phyloP scores from a whole-genome alignment of 371 early-diverging fungal species.

The Mucor racemosus region DNA sequence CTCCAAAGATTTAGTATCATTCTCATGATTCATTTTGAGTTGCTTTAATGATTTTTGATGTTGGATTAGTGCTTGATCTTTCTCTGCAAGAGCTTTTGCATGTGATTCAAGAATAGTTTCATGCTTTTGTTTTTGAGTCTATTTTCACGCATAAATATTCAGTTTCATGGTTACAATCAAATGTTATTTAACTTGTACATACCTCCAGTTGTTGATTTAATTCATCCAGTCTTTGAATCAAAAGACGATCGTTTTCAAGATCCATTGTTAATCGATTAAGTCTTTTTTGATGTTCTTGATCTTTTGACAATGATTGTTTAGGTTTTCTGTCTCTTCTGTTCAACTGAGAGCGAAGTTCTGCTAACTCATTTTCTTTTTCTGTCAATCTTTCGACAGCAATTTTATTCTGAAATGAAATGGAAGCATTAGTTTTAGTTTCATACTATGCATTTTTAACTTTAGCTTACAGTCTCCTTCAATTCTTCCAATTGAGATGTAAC shows the following conservation, averaged over 20 bases:
- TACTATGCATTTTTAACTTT: no score
- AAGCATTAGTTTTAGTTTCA: not conserved
- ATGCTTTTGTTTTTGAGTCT: conserved; percentile 54
- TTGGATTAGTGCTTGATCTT: conserved; percentile 38
- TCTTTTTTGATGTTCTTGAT: conserved; percentile 39
- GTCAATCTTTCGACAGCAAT: conserved; percentile 38
- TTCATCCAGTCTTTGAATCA: conserved; percentile 51
- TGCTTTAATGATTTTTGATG: conserved; percentile 44
- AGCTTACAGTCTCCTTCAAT: conserved; percentile 43
- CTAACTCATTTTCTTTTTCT: conserved; percentile 50
- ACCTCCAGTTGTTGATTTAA: conserved; percentile 51
- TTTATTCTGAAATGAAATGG: conserved; percentile 36
- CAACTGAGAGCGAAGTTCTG: conserved; percentile 38
- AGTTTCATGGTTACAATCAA: not conserved
- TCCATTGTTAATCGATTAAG: conserved; percentile 50
- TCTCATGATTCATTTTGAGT: conserved; percentile 37
- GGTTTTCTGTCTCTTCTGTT: conserved; percentile 42
- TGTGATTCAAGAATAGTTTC: conserved; percentile 46
- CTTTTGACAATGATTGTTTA: conserved; percentile 17
- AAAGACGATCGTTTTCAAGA: conserved; percentile 47
- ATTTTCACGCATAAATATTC: not conserved
- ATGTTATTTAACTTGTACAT: not conserved
- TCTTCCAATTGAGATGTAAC: conserved; percentile 44
- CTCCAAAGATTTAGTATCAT: conserved; percentile 38
- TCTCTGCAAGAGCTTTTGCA: conserved; percentile 51